These are phyloP conservation scores for Aspergillus neoniger DNA, from an alignment of 2,329 filamentous ascomycete species.

Conservation along the genomic window DNA sequence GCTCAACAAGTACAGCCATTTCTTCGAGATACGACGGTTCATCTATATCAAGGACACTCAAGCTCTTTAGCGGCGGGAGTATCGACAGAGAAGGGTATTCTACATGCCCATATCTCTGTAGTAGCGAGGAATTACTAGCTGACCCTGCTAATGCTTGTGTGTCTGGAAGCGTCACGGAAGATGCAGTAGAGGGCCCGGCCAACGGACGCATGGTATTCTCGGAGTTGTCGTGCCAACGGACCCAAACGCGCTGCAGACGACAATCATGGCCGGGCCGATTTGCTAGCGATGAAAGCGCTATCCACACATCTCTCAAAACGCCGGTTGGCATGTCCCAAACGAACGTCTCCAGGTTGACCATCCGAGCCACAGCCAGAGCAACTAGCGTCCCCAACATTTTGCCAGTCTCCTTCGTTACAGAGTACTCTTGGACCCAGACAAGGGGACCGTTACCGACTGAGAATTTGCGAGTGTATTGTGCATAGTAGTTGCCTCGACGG, in stretches of 20 bases:
- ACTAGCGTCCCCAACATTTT: constrained; percentile 88
- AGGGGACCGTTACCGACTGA: constrained; percentile 78
- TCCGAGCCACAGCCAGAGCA: constrained; percentile 74
- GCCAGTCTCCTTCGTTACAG: constrained; percentile 78
- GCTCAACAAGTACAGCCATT: constrained; percentile 74
- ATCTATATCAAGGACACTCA: constrained; percentile 79
- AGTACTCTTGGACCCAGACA: constrained; percentile 79
- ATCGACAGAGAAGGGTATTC: constrained; percentile 81
- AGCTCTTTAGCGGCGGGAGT: constrained; percentile 70
- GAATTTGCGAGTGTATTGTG: constrained; percentile 77
- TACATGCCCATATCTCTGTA: constrained; percentile 60
- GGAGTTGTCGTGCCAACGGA: constrained; percentile 79
- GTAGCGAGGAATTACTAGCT: constrained; percentile 38
- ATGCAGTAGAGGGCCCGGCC: constrained; percentile 18
- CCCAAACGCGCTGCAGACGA: constrained; percentile 73
- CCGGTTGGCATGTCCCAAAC: constrained; percentile 90
- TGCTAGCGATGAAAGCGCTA: constrained; percentile 71
- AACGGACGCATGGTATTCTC: constrained; percentile 40
- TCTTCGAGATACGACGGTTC: constrained; percentile 81
- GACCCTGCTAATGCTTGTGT: constrained; percentile 20
- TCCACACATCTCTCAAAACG: constrained; percentile 77
- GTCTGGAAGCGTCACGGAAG: constrained; percentile 19
- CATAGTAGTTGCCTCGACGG: constrained; percentile 71
- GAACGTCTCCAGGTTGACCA: constrained; percentile 79
- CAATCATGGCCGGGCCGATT: constrained; percentile 63